phyloP scores from a whole-genome alignment of 1,284 basidiomycete genomes.

The Cutaneotrichosporon sp. region DNA sequence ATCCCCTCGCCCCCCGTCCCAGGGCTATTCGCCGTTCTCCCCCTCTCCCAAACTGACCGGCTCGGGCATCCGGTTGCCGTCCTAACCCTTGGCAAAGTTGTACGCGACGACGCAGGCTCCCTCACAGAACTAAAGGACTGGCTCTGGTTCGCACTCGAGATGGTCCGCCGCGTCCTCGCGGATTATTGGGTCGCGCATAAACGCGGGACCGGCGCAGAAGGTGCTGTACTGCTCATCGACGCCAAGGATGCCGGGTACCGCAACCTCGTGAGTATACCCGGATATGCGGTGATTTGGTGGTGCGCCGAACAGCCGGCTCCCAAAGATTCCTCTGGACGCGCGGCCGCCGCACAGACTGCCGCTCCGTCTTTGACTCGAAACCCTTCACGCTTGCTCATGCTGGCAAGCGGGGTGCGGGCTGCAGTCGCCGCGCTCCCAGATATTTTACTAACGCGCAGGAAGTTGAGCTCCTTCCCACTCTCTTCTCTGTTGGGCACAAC shows the following conservation, averaged over 20 bases:
- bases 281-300: neutral
- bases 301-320: neutral
- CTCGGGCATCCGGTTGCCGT: constrained; percentile 46
- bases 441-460: constrained; percentile 35
- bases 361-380: too few species aligned
- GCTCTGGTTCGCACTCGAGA: constrained; percentile 49
- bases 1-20: constrained; percentile 34
- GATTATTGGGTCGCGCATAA: constrained; percentile 41
- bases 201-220: constrained; percentile 36
- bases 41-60: constrained; percentile 35
- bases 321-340: neutral
- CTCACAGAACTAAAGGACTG: constrained; percentile 47
- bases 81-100: constrained; percentile 39
- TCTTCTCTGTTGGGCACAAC: constrained; percentile 45
- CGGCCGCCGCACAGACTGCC: neutral
- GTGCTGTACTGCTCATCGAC: constrained; percentile 47
- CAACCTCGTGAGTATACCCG: constrained; percentile 44
- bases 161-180: constrained; percentile 36
- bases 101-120: constrained; percentile 38
- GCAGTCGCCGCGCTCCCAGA: neutral
- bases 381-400: neutral
- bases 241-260: constrained; percentile 48
- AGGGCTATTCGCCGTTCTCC: constrained; percentile 43
- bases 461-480: constrained; percentile 49
- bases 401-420: neutral